Base-by-base conservation (phyloP, 306 rosid species). In the Cotoneaster glaucophyllus region DNA sequence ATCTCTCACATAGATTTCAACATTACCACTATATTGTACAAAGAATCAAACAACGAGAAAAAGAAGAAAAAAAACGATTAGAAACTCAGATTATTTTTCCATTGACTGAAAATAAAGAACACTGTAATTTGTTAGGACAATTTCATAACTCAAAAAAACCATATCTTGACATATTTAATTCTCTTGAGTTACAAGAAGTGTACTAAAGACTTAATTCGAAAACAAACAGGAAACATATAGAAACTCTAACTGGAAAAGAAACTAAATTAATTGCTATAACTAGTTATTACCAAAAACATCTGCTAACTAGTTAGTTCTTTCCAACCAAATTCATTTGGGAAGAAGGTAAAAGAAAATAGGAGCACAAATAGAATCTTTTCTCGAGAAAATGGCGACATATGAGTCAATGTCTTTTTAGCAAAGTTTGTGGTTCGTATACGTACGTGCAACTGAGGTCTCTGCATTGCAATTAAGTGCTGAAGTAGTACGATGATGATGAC, bases 371-470 rank as follows among this genome's bases (percentile, higher is more conserved):
- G 62, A 4, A 53, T 29, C 4, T 71, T 21, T 71, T 34, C 34
- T 56, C 18, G 69, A 65, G 56, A 67, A 79, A 82, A 44, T 39
- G 70, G 70, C 3, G 64, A 21, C 74, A 63, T 71, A 34, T 66
- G 64, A 78, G 70, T 64, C 69, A 57, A 31, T 68, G 15, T 61
- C 50, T 61, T 56, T 74, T 76, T 70, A 71, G 80, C 50, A n/a
- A 48, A 52, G 79, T 66, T 24, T 34, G 24, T 64, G 66, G 50
- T 29, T 58, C 19, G 80, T 59, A 77, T 34, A 34, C 77, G 11
- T 17, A 31, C 14, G 79, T 84, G 77, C 80, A 88, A 82, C 73
- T 78, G 39, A 63, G 72, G 85, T 77, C 82, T 62, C 11, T 62
- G 39, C 37, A 14, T n/a, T 81, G 90, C 71, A 74, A 62, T 62